Evolutionary conservation across 1,284 basidiomycete species (phyloP), one percentile per base, ranked within the genome.

Genomic region (Inonotus hispidus): DNA sequence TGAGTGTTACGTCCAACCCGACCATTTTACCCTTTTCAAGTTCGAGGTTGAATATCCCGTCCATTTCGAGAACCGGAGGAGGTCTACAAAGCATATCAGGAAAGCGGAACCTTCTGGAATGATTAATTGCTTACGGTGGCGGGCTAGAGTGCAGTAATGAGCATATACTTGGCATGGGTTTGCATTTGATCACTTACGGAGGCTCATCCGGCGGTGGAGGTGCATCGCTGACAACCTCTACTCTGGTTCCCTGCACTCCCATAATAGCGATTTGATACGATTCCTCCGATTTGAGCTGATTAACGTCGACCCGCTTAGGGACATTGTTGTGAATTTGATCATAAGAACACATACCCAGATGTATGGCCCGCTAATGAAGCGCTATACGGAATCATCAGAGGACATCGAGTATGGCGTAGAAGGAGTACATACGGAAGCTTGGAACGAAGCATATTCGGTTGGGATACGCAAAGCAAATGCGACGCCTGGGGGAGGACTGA

Each of bases 11-110:
- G 67, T 92, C 90, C 23, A 92, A 79, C 3, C 84, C 87, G 59
- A 92, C 85, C 56, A 82, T 78, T 71, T 89, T 88, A 14, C 87
- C 87, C 2, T 88, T 90, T 2, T 75, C 72, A 38, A 92, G 80
- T 71, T 92, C 90, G 25, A 92, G 77, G 67, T 83, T 88, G 74
- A 92, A 91, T 2, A 82, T 85, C 3, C 85, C 90, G 8, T 87
- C 87, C 90, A 92, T 92, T 66, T 92, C 90, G n/a, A 86, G 76
- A 49, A 92, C 84, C 7, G 90, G 90, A 8, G 88, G 87, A 6
- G 90, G 90, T 6, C 89, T 92, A 67, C 53, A 65, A 62, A 47
- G 50, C 47, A 32, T 41, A 53, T 38, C 41, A 25, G 7, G 43
- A 53, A 57, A 41, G 11, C 59, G 29, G 13, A 59, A 32, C 23